phyloP scores from a whole-genome alignment of 768 basidiomycete genomes.

The Trametes gibbosa region DNA sequence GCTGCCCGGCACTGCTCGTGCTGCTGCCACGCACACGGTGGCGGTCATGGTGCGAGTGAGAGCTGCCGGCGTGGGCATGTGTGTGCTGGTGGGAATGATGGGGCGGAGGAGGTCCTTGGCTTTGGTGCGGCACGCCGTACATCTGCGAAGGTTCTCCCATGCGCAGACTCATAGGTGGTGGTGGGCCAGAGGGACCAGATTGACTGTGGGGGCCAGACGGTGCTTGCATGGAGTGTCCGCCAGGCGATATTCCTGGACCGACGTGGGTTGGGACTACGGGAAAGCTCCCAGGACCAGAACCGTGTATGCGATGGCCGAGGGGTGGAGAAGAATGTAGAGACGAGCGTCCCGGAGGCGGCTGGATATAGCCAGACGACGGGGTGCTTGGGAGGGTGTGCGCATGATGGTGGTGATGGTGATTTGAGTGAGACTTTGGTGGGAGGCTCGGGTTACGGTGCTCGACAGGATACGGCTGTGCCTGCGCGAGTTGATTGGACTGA shows the following conservation, averaged over 20 bases:
- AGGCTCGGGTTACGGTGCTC: constrained; percentile 6
- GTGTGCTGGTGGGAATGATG: constrained; percentile 9
- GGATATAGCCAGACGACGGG: constrained; percentile 25
- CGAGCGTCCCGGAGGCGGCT: constrained; percentile 16
- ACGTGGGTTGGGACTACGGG: constrained; percentile 26
- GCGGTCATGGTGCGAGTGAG: constrained; percentile 12
- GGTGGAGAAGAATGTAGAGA: constrained; percentile 9
- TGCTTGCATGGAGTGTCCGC: constrained; percentile 10
- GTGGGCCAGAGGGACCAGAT: constrained; percentile 7
- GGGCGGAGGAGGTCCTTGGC: constrained; percentile 28
- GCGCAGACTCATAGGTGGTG: constrained; percentile 16
- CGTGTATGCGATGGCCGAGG: constrained; percentile 5
- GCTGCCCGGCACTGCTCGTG: constrained; percentile 14
- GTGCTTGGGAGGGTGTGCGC: constrained; percentile 23
- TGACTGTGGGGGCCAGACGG: constrained; percentile 9
- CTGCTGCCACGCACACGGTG: constrained; percentile 8
- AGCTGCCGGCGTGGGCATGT: constrained; percentile 7
- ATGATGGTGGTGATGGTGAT: constrained; percentile 23
- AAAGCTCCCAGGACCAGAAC: constrained; percentile 22
- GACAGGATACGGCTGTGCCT: constrained; percentile 15
- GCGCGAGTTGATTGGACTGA: background rate
- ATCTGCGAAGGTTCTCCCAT: constrained; percentile 31
- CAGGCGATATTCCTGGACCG: constrained; percentile 20
- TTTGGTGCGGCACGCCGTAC: constrained; percentile 25
- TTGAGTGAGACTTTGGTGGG: constrained; percentile 16